Conservation (phyloP, 2,329 filamentous ascomycete genomes). For the Neofusicoccum sp. region DNA sequence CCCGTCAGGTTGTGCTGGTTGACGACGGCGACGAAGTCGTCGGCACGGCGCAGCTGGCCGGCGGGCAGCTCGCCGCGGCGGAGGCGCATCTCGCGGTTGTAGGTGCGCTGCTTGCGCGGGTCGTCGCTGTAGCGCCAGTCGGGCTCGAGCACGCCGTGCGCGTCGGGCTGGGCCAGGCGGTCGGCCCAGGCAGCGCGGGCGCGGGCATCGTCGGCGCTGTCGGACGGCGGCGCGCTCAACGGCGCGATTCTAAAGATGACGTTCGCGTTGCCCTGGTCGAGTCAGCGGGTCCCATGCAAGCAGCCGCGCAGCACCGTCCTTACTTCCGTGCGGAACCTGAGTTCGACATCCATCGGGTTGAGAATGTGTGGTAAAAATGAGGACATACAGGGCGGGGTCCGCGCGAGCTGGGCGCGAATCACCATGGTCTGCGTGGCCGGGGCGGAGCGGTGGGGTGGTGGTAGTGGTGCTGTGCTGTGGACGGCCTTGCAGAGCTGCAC, state of each 20-base stretch:
- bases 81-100: slow-evolving; percentile 14
- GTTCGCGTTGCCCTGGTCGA: slow-evolving; percentile 20
- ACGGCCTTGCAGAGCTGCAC: slow-evolving; percentile 27
- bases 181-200: neutral
- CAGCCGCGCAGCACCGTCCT: slow-evolving; percentile 10
- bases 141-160: slow-evolving; percentile 12
- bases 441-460: slow-evolving; percentile 20
- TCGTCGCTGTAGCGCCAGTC: slow-evolving; percentile 19
- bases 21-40: slow-evolving; percentile 1
- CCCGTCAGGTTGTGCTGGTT: slow-evolving; percentile 18
- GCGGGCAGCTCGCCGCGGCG: slow-evolving; percentile 2
- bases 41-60: neutral
- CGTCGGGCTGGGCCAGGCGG: neutral
- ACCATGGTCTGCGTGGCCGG: slow-evolving; percentile 22
- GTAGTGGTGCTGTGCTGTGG: slow-evolving; percentile 11
- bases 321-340: slow-evolving; percentile 21
- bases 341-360: slow-evolving; percentile 17
- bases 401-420: slow-evolving; percentile 18
- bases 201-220: neutral
- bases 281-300: neutral
- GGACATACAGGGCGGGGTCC: slow-evolving; percentile 18
- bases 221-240: neutral
- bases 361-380: slow-evolving; percentile 9
- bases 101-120: slow-evolving; percentile 5
- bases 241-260: slow-evolving; percentile 20